These are phyloP conservation scores for Deuterostichococcus epilithicus DNA, from an alignment of 139 green algal species.

Conservation along the genomic window DNA sequence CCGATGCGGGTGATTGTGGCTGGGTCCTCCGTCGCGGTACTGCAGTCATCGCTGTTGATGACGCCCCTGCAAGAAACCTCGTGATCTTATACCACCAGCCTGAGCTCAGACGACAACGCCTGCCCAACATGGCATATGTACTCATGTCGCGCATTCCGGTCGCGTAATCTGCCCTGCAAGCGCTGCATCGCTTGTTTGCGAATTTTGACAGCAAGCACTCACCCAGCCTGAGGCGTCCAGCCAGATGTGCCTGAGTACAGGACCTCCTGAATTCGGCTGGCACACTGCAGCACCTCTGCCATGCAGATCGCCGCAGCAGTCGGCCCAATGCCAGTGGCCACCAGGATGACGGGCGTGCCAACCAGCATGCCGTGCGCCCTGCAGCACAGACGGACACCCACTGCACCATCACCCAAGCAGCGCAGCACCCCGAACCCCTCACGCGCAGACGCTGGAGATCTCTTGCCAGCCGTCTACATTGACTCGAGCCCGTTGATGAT, in stretches of 20 bases:
- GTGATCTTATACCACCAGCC: background rate
- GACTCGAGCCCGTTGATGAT: too few species aligned
- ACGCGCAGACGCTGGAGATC: too few species aligned
- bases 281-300: slow-evolving; percentile 7
- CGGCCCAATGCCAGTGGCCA: slow-evolving; percentile 2
- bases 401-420: too few species aligned
- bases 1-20: background rate
- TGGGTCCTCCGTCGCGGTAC: background rate
- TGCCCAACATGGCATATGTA: too few species aligned
- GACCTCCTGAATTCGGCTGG: slow-evolving; percentile 10
- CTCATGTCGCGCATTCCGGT: background rate
- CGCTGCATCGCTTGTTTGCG: too few species aligned
- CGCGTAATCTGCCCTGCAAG: too few species aligned
- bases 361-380: background rate
- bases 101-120: too few species aligned
- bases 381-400: too few species aligned
- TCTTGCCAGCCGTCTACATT: too few species aligned
- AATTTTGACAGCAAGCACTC: background rate
- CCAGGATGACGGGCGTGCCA: slow-evolving; percentile 3
- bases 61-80: slow-evolving; percentile 8
- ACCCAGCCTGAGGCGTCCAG: slow-evolving; percentile 4
- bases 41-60: slow-evolving; percentile 7
- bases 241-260: slow-evolving; percentile 10
- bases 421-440: too few species aligned
- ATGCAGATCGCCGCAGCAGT: background rate